These are phyloP conservation scores for Lentithecium fluviatile DNA, from an alignment of 495 filamentous ascomycete species.

Conservation along the genomic window DNA sequence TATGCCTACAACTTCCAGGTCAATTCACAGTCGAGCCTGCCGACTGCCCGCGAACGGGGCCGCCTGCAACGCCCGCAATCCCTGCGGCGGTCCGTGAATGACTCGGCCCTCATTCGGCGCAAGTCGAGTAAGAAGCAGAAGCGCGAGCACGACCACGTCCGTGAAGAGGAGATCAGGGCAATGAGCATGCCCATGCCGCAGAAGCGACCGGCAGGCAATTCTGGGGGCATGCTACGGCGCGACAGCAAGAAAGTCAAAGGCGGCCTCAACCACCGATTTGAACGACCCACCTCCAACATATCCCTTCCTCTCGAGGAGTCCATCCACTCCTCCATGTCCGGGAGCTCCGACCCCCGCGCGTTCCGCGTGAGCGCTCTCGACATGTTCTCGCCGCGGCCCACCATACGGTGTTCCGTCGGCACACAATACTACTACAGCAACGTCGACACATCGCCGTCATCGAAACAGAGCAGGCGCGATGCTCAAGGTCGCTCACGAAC, in stretches of 20 bases:
- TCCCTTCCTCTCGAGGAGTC: slow-evolving; percentile 72
- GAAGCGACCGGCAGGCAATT: slow-evolving; percentile 56
- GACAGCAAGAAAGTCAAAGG: slow-evolving; percentile 64
- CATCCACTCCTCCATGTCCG: slow-evolving; percentile 68
- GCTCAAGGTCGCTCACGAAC: slow-evolving; percentile 50
- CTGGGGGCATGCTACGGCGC: slow-evolving; percentile 56
- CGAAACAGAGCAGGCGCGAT: slow-evolving; percentile 31
- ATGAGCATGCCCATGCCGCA: slow-evolving; percentile 71
- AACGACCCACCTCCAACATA: slow-evolving; percentile 67
- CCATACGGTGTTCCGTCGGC: slow-evolving; percentile 68
- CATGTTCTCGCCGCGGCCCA: slow-evolving; percentile 74
- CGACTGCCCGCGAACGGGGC: slow-evolving; percentile 43
- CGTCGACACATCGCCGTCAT: slow-evolving; percentile 12
- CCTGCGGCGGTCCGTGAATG: slow-evolving; percentile 60
- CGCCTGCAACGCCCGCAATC: slow-evolving; percentile 59
- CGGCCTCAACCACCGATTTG: slow-evolving; percentile 56
- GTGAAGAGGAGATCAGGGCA: slow-evolving; percentile 83
- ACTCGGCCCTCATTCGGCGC: slow-evolving; percentile 56
- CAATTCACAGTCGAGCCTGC: slow-evolving; percentile 48
- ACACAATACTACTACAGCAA: slow-evolving; percentile 46
- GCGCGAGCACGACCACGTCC: slow-evolving; percentile 67
- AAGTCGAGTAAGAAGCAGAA: slow-evolving; percentile 86
- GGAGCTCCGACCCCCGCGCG: slow-evolving; percentile 64
- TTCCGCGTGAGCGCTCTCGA: slow-evolving; percentile 75
- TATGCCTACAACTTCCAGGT: slow-evolving; percentile 52